Percentiles rank a stretch among this genome's conserved stretches.
phyloP scores from a whole-genome alignment of 108 stramenopile genomes.

The Cyclotella kingstonii region DNA sequence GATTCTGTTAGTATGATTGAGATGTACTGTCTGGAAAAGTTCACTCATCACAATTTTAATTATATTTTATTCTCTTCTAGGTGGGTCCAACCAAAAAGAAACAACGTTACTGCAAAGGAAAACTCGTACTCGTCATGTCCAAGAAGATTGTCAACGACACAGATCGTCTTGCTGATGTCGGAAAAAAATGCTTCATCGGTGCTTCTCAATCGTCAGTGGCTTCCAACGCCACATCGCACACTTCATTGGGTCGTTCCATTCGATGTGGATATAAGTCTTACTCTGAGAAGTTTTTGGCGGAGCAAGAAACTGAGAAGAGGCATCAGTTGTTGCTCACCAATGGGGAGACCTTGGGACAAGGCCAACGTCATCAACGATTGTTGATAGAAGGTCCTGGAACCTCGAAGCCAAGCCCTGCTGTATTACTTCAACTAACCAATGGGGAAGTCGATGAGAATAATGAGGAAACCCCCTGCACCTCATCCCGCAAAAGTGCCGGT shows the following conservation, averaged over 20 bases:
- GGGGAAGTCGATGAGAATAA: slow-evolving; percentile 8
- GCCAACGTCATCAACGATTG: too few species aligned
- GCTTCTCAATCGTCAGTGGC: slow-evolving; percentile 1
- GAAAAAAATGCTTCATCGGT: slow-evolving; percentile 2
- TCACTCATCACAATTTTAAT: slow-evolving; percentile 1
- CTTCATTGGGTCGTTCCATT: slow-evolving; percentile 25
- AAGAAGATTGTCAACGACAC: slow-evolving; percentile 14
- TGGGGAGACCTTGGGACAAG: slow-evolving; percentile 8
- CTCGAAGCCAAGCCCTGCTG: too few species aligned
- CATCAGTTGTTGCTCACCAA: slow-evolving; percentile 6
- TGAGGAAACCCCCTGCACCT: slow-evolving; percentile 5
- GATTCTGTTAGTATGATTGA: neutral
- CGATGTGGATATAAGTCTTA: slow-evolving; percentile 31
- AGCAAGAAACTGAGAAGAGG: slow-evolving; percentile 25
- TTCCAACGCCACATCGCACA: slow-evolving; percentile 8
- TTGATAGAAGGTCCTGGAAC: too few species aligned
- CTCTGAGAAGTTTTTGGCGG: slow-evolving; percentile 34
- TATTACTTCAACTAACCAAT: slow-evolving; percentile 22
- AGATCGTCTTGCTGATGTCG: neutral
- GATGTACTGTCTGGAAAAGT: neutral
- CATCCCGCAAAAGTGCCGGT: slow-evolving; percentile 8
- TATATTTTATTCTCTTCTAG: neutral
- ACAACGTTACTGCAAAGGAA: slow-evolving; percentile 38
- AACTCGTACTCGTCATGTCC: slow-evolving; percentile 23
- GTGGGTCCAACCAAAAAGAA: slow-evolving; percentile 34